Percentiles rank a stretch among this genome's conserved stretches.
Conservation (phyloP, 2,329 filamentous ascomycete genomes). For the Fusarium chaquense region DNA sequence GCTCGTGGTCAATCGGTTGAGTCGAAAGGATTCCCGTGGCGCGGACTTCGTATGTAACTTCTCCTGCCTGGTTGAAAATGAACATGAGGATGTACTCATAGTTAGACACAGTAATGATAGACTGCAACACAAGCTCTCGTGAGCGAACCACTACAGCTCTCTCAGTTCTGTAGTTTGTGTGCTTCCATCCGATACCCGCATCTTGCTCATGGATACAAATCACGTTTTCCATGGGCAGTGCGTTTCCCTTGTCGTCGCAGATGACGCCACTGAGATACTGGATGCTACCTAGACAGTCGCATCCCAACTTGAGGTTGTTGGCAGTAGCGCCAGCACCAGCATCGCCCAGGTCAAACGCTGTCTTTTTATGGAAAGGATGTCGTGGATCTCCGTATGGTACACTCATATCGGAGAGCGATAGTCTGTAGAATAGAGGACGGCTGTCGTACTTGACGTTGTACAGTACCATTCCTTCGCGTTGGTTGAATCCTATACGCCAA, state of each 20-base stretch:
- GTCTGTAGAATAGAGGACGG: conserved; percentile 73
- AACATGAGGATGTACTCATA: conserved; percentile 62
- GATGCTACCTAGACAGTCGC: conserved; percentile 77
- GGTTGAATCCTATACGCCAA: conserved; percentile 65
- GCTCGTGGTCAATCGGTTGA: conserved; percentile 69
- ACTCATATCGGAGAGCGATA: conserved; percentile 78
- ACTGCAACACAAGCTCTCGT: conserved; percentile 74
- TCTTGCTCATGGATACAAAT: conserved; percentile 79
- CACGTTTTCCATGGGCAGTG: conserved; percentile 66
- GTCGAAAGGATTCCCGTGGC: conserved; percentile 75
- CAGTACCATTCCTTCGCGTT: conserved; percentile 76
- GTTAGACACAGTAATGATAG: conserved; percentile 69
- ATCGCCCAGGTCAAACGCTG: conserved; percentile 79
- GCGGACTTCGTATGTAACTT: conserved; percentile 70
- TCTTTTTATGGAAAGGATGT: conserved; percentile 74
- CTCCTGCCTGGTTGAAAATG: conserved; percentile 71
- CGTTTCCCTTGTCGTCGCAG: conserved; percentile 65
- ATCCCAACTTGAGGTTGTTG: conserved; percentile 76
- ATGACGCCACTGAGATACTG: conserved; percentile 71
- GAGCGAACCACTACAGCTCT: conserved; percentile 69
- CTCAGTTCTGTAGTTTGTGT: conserved; percentile 74
- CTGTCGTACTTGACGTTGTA: conserved; percentile 77
- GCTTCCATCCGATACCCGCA: conserved; percentile 78
- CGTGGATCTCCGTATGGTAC: conserved; percentile 77
- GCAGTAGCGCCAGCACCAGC: conserved; percentile 74